Evolutionary conservation across 2,329 filamentous ascomycete species (phyloP).

Genomic region (Dactylellina leptospora): DNA sequence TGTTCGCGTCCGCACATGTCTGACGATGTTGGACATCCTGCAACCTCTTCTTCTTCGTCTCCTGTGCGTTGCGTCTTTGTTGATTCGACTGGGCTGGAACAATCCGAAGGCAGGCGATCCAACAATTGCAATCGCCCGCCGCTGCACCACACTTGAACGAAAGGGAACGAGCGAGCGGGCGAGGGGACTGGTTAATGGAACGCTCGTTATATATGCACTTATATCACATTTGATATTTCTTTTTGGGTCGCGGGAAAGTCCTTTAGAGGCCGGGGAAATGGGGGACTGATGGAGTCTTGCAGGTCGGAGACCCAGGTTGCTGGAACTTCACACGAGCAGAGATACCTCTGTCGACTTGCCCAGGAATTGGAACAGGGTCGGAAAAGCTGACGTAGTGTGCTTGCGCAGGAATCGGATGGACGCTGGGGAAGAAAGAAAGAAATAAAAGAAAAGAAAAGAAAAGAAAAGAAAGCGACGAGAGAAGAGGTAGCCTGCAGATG

Average conservation of each 20-base stretch:
- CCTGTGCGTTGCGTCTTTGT: constrained; percentile 11
- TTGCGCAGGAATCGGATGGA: background rate
- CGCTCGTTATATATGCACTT: too few species aligned
- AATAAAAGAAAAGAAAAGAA: constrained; percentile 6
- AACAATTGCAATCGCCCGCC: constrained; percentile 16
- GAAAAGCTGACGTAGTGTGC: constrained; percentile 28
- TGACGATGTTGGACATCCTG: constrained; percentile 17
- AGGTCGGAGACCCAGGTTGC: constrained; percentile 40
- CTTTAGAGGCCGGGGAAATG: constrained; percentile 33
- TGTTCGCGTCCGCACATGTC: constrained; percentile 51
- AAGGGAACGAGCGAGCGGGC: background rate
- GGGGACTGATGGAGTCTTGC: constrained; percentile 29
- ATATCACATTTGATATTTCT: constrained; percentile 39
- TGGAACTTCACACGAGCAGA: constrained; percentile 21
- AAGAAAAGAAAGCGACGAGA: background rate
- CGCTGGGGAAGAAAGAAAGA: background rate
- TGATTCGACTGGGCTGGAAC: constrained; percentile 14
- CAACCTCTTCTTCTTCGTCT: constrained; percentile 6
- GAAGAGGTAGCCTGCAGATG: background rate
- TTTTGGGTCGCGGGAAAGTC: constrained; percentile 5
- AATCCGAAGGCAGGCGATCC: constrained; percentile 32
- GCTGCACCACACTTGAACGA: background rate
- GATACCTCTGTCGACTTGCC: too few species aligned
- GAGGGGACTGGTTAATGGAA: background rate
- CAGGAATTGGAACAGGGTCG: too few species aligned